Evolutionary conservation across 164 flowering plant species (phyloP).

Genomic region (Houttuynia cordata): DNA sequence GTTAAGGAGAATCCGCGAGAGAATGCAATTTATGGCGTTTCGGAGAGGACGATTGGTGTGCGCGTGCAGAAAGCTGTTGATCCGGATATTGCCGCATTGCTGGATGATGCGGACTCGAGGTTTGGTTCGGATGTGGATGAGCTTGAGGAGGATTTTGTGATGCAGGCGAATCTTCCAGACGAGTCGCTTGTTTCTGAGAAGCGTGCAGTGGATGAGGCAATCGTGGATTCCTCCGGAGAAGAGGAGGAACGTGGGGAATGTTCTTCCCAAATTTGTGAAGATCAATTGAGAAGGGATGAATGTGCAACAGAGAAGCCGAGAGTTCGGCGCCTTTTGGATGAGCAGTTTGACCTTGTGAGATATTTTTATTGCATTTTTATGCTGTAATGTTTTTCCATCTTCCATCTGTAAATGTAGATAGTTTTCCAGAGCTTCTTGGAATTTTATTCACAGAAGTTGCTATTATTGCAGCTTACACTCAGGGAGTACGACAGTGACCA

Average conservation of each 20-base stretch:
- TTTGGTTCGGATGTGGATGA: slow-evolving; percentile 83
- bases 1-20: slow-evolving; percentile 23
- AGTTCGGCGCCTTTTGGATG: slow-evolving; percentile 56
- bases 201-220: slow-evolving; percentile 8
- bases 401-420: not conserved
- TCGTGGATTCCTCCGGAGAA: slow-evolving; percentile 1
- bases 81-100: slow-evolving; percentile 70
- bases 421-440: not conserved
- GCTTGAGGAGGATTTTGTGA: slow-evolving; percentile 87
- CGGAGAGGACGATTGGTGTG: slow-evolving; percentile 45
- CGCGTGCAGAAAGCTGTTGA: slow-evolving; percentile 63
- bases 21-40: slow-evolving; percentile 36
- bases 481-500: slow-evolving; percentile 30
- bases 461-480: not conserved
- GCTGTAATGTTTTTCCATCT: too few relatives aligned
- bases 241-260: not conserved
- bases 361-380: not conserved
- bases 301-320: slow-evolving; percentile 36
- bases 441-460: not conserved
- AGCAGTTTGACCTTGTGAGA: slow-evolving; percentile 77
- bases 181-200: slow-evolving; percentile 12
- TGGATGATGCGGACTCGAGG: slow-evolving; percentile 61
- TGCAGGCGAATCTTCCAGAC: slow-evolving; percentile 48
- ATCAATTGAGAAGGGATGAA: slow-evolving; percentile 17
- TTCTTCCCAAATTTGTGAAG: slow-evolving; percentile 7